phyloP scores from a whole-genome alignment of 2,329 filamentous ascomycete species.

The Furcasterigmium furcatum region DNA sequence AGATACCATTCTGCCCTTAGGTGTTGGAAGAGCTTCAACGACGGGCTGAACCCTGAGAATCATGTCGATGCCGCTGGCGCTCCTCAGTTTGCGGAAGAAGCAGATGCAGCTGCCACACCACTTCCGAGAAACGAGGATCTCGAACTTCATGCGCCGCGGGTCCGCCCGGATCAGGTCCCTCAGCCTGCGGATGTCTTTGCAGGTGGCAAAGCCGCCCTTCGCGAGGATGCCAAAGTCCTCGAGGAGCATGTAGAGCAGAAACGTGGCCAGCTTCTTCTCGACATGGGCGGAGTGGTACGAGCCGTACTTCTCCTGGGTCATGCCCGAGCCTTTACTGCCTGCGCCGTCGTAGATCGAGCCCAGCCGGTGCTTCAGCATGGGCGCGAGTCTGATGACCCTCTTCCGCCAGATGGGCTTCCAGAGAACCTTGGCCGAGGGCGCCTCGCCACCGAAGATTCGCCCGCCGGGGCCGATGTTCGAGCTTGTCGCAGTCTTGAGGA shows the following conservation, averaged over 20 bases:
- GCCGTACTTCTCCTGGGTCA: not conserved
- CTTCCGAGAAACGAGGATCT: slow-evolving; percentile 6
- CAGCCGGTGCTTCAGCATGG: slow-evolving; percentile 23
- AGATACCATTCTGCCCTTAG: too few relatives aligned
- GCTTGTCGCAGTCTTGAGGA: not conserved
- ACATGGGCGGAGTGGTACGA: slow-evolving; percentile 27
- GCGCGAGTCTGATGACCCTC: slow-evolving; percentile 23
- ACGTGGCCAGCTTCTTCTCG: slow-evolving; percentile 34
- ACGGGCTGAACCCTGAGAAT: not conserved
- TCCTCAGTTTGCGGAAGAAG: slow-evolving; percentile 5
- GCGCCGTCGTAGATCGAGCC: slow-evolving; percentile 21
- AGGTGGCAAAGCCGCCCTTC: not conserved
- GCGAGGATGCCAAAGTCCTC: not conserved
- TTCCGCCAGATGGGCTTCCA: slow-evolving; percentile 24
- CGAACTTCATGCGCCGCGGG: not conserved
- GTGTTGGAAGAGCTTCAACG: not conserved
- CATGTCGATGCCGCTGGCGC: slow-evolving; percentile 2
- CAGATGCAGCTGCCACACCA: slow-evolving; percentile 4
- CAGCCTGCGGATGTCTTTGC: not conserved
- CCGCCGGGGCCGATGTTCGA: not conserved
- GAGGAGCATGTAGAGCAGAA: slow-evolving; percentile 24
- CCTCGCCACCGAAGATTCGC: not conserved
- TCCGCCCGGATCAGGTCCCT: not conserved
- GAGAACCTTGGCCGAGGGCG: slow-evolving; percentile 10
- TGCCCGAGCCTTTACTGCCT: not conserved